Base-by-base conservation (phyloP, 805 yeast genomes). In the Teunomyces cretensis region DNA sequence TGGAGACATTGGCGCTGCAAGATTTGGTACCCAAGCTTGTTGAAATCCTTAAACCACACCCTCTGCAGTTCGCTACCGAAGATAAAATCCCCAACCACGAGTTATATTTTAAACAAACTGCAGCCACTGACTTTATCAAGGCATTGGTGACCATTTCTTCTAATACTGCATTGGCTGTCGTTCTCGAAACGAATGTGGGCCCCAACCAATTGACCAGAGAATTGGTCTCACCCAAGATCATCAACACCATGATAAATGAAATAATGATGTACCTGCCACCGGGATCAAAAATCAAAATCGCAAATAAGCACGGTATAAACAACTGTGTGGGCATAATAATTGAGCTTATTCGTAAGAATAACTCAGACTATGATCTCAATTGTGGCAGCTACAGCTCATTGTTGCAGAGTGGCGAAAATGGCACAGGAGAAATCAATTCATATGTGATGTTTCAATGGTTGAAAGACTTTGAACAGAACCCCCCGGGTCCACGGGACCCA, bases 261-360 rank as follows among this genome's bases (percentile, higher is more conserved):
- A 94, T 94, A 87, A 76, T 92, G 44, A 54, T 72, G 28, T 63
- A 54, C 41, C 56, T 57, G 17, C 51, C 49, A 1, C 54, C 52
- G 1, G 36, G 41, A 6, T 43, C 55, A 13, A 39, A 42, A 15
- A 14, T 13, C 32, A 30, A 41, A 3, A 47, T 46, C 31, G 56
- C 73, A 5, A 88, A 89, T 44, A 96, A 96, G 39, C 84, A 91
- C 28, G 96, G 97, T 1, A 75, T 94, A 52, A 86, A 94, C 30
- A 92, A 91, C 55, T 96, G 96, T 57, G 99, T 94, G 27, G 95
- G 97, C 5, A 89, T 94, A 19, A 81, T 94, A 28, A 92, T 94
- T 54, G 99, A 94, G 67, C 79, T 94, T 33, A 94, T 94, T 46
- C 79, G 99, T 58, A 94, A 94, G 62, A 94, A 94, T 62, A 94